phyloP scores from a whole-genome alignment of 306 rosid species.

The Lablab purpureus region DNA sequence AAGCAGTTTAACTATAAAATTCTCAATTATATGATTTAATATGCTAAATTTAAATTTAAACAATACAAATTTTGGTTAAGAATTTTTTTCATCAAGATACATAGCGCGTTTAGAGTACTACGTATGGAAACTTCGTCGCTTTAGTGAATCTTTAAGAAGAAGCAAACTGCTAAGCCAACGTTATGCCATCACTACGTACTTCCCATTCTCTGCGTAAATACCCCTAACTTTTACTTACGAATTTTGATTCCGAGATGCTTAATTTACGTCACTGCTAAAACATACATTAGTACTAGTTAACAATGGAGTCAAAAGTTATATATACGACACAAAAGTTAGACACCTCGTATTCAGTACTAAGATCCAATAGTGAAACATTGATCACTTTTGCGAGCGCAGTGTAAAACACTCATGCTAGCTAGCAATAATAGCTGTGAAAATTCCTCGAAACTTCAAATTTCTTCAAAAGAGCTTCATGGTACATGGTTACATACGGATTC shows the following conservation, averaged over 20 bases:
- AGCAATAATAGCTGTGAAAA: background rate
- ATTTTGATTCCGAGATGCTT: background rate
- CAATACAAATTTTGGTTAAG: too few species aligned
- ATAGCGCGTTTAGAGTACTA: too few species aligned
- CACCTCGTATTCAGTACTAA: background rate
- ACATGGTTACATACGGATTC: background rate
- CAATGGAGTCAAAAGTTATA: too few species aligned
- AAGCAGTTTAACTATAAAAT: too few species aligned
- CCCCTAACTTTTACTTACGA: background rate
- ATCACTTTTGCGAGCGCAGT: background rate
- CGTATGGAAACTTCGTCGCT: too few species aligned
- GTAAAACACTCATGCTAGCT: background rate
- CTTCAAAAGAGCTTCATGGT: background rate
- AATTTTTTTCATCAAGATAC: too few species aligned
- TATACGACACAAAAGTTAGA: too few species aligned
- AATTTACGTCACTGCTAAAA: background rate
- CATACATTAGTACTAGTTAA: background rate
- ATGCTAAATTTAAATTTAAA: too few species aligned
- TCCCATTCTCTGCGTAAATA: too few species aligned
- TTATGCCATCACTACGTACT: too few species aligned
- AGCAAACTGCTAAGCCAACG: background rate
- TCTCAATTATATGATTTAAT: too few species aligned
- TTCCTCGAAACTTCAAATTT: conserved; percentile 12
- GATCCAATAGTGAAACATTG: background rate
- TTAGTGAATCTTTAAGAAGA: background rate